Evolutionary conservation across 495 filamentous ascomycete genomes (phyloP).

Genomic region (Aspergillus asperescens): DNA sequence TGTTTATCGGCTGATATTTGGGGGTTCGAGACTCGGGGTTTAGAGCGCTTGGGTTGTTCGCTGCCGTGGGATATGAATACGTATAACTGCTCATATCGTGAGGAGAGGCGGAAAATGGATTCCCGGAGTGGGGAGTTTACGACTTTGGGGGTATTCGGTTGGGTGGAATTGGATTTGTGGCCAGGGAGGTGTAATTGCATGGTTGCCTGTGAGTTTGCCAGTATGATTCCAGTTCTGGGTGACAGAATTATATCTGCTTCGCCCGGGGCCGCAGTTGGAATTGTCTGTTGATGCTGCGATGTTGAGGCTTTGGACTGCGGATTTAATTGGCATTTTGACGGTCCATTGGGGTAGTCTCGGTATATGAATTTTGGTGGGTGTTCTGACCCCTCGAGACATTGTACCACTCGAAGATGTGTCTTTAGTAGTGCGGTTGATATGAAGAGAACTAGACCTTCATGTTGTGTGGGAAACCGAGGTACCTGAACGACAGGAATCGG

Average conservation of each 20-base stretch:
- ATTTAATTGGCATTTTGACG: not conserved
- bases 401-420: slow-evolving; percentile 21
- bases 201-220: slow-evolving; percentile 67
- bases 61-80: slow-evolving; percentile 49
- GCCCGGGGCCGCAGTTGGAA: not conserved
- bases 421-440: slow-evolving; percentile 30
- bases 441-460: slow-evolving; percentile 15
- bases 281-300: not conserved
- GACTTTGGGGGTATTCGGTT: not conserved
- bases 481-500: not conserved
- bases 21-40: not conserved
- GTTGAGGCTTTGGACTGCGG: not conserved
- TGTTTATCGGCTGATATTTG: slow-evolving; percentile 15
- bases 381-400: slow-evolving; percentile 21
- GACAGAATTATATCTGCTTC: slow-evolving; percentile 79
- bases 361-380: slow-evolving; percentile 23
- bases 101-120: slow-evolving; percentile 50
- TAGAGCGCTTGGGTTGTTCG: not conserved
- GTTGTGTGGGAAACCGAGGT: not conserved
- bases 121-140: slow-evolving; percentile 48
- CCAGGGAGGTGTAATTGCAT: slow-evolving; percentile 68
- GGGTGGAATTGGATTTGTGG: slow-evolving; percentile 25
- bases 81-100: slow-evolving; percentile 64
- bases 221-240: slow-evolving; percentile 60
- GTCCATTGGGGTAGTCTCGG: slow-evolving; percentile 19